Percentiles rank a stretch among this genome's conserved stretches.
phyloP scores from a whole-genome alignment of 208 protist species.

The Trypanosomatidae sp. region DNA sequence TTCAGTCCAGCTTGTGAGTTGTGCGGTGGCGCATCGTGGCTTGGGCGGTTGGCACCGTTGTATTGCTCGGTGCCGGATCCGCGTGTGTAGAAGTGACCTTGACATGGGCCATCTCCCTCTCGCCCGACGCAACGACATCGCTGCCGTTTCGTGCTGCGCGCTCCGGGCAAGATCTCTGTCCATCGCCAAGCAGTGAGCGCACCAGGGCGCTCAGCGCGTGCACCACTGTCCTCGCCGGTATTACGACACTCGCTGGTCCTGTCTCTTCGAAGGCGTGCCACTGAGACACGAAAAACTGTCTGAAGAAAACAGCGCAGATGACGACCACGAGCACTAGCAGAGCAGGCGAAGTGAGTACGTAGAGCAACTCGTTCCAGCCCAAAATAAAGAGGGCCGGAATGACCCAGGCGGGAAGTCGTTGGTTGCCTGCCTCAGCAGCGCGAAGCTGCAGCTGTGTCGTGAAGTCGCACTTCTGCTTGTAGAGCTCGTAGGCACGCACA shows the following conservation, averaged over 20 bases:
- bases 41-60: slow-evolving; percentile 3
- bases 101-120: neutral
- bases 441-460: slow-evolving; percentile 80
- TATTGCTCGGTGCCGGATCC: neutral
- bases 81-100: slow-evolving; percentile 4
- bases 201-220: slow-evolving; percentile 17
- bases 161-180: neutral
- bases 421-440: slow-evolving; percentile 55
- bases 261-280: slow-evolving; percentile 83
- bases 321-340: slow-evolving; percentile 58
- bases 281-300: slow-evolving; percentile 54
- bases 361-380: slow-evolving; percentile 84
- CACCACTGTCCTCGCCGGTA: slow-evolving; percentile 37
- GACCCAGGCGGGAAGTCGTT: slow-evolving; percentile 78
- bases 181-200: slow-evolving; percentile 7
- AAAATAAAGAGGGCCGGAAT: slow-evolving; percentile 63
- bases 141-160: neutral
- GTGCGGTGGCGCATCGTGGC: slow-evolving; percentile 26
- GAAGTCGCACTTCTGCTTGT: slow-evolving; percentile 80
- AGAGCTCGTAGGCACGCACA: slow-evolving; percentile 67
- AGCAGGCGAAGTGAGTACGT: slow-evolving; percentile 68
- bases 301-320: slow-evolving; percentile 63
- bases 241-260: slow-evolving; percentile 52
- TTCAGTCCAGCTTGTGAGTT: slow-evolving; percentile 23
- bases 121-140: slow-evolving; percentile 3